Evolutionary conservation across 2,329 filamentous ascomycete species (phyloP), one percentile per base, ranked within the genome.

Genomic region (Monilinia vaccinii-corymbosi): DNA sequence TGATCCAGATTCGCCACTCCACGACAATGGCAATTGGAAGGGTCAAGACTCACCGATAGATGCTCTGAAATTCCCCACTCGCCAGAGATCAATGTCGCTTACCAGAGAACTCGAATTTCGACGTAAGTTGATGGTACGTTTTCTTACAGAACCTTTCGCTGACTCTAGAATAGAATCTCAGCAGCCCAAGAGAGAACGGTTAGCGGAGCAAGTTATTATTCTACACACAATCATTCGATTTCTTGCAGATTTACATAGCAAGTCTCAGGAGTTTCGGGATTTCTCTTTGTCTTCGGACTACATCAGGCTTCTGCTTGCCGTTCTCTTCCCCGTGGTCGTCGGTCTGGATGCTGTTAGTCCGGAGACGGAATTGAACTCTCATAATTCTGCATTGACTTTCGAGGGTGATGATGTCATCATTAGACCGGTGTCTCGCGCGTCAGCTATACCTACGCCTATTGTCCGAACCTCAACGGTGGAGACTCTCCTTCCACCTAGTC

Each of bases 311-410:
- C 76, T 99, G 4, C 78, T 97, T 0, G 83, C 84, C 40, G 86
- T 91, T 14, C 77, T 97, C 2, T 99, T 94, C 70, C 92, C 94
- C 1, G 84, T 94, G 21, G 82, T 97, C 53, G 91, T 96, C 31
- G 93, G 90, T 66, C 86, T 89, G 14, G 91, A 97, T 73, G 81
- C 86, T 25, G 86, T 97, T 44, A 87, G 83, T 58, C 86, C 94
- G 0, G 89, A 94, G 67, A 89, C 86, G 0, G 94, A 99, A 72
- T 76, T 97, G n/a, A 85, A 91, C 67, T 92, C 91, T 18, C 82
- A 88, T 67, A 87, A 92, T 65, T 89, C 89, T 13, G 82, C 84
- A 1, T 80, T 96, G 60, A 93, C 85, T 0, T 96, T 96, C 66
- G 90, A 94, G 66, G 91, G 91, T 1, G 85, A 87, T 48, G 90